Evolutionary conservation across 176 grass and related monocot genomes (phyloP).

Genomic region (Ampelocalamus luodianensis): DNA sequence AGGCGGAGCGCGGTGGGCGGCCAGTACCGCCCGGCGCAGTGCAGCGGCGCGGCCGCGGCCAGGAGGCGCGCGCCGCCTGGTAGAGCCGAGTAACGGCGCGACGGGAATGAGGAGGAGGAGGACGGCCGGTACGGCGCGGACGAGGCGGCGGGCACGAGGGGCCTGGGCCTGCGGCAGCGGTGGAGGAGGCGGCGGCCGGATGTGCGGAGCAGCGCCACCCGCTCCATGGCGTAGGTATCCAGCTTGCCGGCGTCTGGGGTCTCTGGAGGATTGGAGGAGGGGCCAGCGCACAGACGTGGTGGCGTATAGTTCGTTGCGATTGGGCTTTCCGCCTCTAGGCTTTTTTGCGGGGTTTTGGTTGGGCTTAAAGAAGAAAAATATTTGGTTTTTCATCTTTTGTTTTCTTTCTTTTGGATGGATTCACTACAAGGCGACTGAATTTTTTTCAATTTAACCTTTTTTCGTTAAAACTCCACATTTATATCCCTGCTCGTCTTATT

Average conservation of each 20-base stretch:
- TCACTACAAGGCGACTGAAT: not conserved
- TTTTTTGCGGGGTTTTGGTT: conserved; percentile 35
- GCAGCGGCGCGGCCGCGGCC: conserved; percentile 46
- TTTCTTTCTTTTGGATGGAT: not conserved
- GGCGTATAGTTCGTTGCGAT: conserved; percentile 40
- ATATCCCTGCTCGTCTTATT: too few species aligned
- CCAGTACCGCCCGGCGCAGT: conserved; percentile 50
- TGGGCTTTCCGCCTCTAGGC: conserved; percentile 48
- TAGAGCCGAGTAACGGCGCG: conserved; percentile 45
- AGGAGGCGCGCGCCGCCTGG: conserved; percentile 48
- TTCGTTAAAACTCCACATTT: too few species aligned
- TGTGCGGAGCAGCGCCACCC: conserved; percentile 86
- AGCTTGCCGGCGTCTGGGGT: conserved; percentile 42
- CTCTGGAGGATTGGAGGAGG: conserved; percentile 36
- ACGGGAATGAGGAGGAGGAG: conserved; percentile 15
- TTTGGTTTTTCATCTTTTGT: not conserved
- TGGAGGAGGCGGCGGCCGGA: conserved; percentile 66
- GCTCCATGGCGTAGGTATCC: conserved; percentile 76
- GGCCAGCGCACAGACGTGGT: conserved; percentile 32
- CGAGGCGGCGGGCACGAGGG: conserved; percentile 45
- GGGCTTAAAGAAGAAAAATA: conserved; percentile 53
- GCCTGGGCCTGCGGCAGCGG: conserved; percentile 48
- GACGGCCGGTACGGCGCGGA: conserved; percentile 11
- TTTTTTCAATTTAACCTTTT: too few species aligned
- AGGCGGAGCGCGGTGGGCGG: conserved; percentile 27